Base-by-base conservation (phyloP, 2,329 filamentous ascomycete genomes). In the Aspergillus piperis region DNA sequence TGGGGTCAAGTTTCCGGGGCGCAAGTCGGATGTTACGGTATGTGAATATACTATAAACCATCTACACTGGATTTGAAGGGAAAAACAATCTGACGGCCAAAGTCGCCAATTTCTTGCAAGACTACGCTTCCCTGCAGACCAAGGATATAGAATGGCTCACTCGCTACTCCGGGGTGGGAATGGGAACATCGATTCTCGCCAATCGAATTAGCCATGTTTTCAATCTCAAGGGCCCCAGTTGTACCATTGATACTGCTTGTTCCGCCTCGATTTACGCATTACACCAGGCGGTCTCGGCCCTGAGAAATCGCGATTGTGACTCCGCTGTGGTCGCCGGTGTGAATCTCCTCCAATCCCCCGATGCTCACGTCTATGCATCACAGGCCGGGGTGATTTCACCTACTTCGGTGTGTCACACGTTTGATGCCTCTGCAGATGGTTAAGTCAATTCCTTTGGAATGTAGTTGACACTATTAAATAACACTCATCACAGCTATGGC, bases 251-350 rank as follows among this genome's bases (percentile, higher is more conserved):
- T 54, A 77, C 74, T 0, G 77, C 75, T 0, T 80, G 78, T 58
- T 78, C 77, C 0, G 75, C 76, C 0, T 75, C 76, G 0, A 47
- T 73, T 0, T 75, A 77, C 1, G 74, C 76, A 1, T 67, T 81
- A 0, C 72, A 81, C 50, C 65, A 66, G 11, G 80, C 79, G 0
- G 76, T 72, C 36, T n/a, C 62, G 10, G 68, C 66, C 0, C 41
- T 75, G 1, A 57, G 62, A 1, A 61, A 13, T 8, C 50, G 65
- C 0, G 71, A 75, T 1, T 68, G 62, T 25, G 32, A 27, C 2
- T 50, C 54, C 0, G 70, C 73, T 2, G 38, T 73, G 1, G 66
- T 67, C 6, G 67, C 60, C 3, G 68, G 68, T 7, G 47, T 50
- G 10, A 50, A 50, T 23, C 47, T 50, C 47, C 25, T 50, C 27